phyloP scores from a whole-genome alignment of 2,329 filamentous ascomycete species.

The Neophaeococcomyces mojaviensis region DNA sequence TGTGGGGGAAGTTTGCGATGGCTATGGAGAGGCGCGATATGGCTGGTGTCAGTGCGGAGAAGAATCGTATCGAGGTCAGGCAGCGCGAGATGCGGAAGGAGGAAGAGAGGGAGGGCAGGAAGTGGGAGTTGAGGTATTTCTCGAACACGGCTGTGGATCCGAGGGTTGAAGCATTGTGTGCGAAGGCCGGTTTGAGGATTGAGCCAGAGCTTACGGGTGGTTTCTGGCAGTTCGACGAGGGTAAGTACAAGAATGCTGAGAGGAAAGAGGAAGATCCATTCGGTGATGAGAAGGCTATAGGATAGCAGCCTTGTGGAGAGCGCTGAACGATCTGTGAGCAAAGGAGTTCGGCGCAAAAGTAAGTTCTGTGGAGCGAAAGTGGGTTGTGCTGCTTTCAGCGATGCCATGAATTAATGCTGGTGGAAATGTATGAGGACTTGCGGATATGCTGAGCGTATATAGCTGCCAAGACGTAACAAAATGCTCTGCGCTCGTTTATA shows the following conservation, averaged over 20 bases:
- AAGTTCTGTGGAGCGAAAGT: too few species aligned
- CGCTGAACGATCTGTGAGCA: too few species aligned
- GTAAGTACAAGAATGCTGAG: neutral
- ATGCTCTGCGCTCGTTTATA: too few species aligned
- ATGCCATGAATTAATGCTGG: too few species aligned
- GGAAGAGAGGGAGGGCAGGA: slow-evolving; percentile 65
- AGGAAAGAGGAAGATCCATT: neutral
- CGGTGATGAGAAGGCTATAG: too few species aligned
- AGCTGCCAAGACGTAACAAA: too few species aligned
- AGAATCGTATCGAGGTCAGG: slow-evolving; percentile 81
- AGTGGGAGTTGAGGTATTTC: slow-evolving; percentile 48
- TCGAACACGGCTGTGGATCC: neutral
- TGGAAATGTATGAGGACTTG: too few species aligned
- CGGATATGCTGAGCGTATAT: too few species aligned
- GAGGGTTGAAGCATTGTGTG: neutral
- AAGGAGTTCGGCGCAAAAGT: too few species aligned
- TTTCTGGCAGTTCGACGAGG: slow-evolving; percentile 2
- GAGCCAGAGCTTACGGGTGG: slow-evolving; percentile 5
- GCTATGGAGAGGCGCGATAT: slow-evolving; percentile 78
- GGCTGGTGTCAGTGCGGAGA: slow-evolving; percentile 68
- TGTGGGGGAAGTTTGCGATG: slow-evolving; percentile 77
- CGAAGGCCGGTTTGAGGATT: neutral
- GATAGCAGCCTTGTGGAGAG: too few species aligned
- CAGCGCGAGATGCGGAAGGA: slow-evolving; percentile 70
- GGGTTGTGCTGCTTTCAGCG: too few species aligned